Conservation (phyloP, 108 stramenopile species). For the Cyclotella distinguenda region DNA sequence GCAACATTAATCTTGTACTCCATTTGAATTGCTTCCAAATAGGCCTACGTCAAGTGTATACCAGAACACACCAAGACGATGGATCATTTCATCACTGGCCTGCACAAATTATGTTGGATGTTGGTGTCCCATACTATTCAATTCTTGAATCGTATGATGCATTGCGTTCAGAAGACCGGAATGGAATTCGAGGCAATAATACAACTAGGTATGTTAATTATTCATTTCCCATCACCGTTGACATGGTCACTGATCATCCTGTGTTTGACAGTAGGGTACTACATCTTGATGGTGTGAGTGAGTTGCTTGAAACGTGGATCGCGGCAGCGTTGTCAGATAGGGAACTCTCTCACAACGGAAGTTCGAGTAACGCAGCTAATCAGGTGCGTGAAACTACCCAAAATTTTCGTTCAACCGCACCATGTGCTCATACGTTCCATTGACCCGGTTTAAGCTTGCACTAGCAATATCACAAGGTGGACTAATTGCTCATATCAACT, state of each 20-base stretch:
- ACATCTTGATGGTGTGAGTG: slow-evolving; percentile 41
- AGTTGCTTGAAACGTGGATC: slow-evolving; percentile 56
- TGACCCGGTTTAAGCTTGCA: slow-evolving; percentile 23
- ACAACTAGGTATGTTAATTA: slow-evolving; percentile 33
- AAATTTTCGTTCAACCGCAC: background rate
- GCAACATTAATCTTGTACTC: no score
- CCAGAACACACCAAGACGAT: slow-evolving; percentile 12
- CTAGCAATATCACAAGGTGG: slow-evolving; percentile 43
- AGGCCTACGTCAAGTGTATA: slow-evolving; percentile 55
- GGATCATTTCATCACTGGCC: slow-evolving; percentile 56
- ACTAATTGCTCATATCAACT: slow-evolving; percentile 40
- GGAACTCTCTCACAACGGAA: background rate
- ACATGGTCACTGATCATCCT: background rate
- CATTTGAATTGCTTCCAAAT: background rate
- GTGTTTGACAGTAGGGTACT: slow-evolving; percentile 28
- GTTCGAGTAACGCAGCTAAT: slow-evolving; percentile 24
- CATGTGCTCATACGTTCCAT: background rate
- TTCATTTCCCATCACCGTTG: background rate
- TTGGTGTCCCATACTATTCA: slow-evolving; percentile 59
- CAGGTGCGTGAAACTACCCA: slow-evolving; percentile 9
- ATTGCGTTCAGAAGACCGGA: slow-evolving; percentile 1
- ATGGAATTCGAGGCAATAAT: background rate
- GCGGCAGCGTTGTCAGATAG: slow-evolving; percentile 27
- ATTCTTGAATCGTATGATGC: slow-evolving; percentile 54
- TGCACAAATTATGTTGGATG: slow-evolving; percentile 53